Evolutionary conservation across 106 monocot genomes (phyloP), one percentile per base, ranked within the genome.

Genomic region (Platanthera zijinensis): DNA sequence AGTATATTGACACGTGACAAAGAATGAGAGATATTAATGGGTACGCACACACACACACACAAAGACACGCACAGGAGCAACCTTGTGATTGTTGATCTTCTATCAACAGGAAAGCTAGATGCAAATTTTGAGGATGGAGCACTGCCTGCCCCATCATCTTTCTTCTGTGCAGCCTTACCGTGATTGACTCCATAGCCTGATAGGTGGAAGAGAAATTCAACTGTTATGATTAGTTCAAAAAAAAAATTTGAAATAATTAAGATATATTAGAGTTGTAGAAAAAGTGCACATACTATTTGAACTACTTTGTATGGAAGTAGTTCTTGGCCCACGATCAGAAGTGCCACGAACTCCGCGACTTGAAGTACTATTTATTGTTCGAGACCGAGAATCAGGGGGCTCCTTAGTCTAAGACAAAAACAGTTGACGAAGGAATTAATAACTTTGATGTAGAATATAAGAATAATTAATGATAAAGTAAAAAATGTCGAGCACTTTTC

Each of bases 391-490:
- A 32, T 94, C 94, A 17, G 63, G 79, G 6, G 69, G 80, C 1
- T 94, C 94, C 57, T 85, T 94, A 25, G 69, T 78, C 94, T 94
- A 76, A 66, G 79, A 66, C 78, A 53, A 50, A 57, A 82, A 75
- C 46, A 14, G 47, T 72, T 71, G 17, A 57, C 49, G 48, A 72
- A 48, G 9, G 14, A 50, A 66, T 28, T 11, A 72, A 51, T 15
- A 70, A 17, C 14, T 69, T 45, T 21, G 15, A 25, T 22, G 63
- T 30, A 30, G 64, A 64, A 64, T 64, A 22, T 30, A 66, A 32
- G 66, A 32, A 28, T 8, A 66, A 28, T 30, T 0, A 66, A 5
- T 66, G 4, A 66, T 66, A 28, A 17, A 66, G 11, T 66, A 7
- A 32, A 28, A 3, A 5, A 32, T 11, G 66, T 10, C 4, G 25